Base-by-base conservation (phyloP, 176 grass and related monocot species). In the Dendrocalamus sinicus region DNA sequence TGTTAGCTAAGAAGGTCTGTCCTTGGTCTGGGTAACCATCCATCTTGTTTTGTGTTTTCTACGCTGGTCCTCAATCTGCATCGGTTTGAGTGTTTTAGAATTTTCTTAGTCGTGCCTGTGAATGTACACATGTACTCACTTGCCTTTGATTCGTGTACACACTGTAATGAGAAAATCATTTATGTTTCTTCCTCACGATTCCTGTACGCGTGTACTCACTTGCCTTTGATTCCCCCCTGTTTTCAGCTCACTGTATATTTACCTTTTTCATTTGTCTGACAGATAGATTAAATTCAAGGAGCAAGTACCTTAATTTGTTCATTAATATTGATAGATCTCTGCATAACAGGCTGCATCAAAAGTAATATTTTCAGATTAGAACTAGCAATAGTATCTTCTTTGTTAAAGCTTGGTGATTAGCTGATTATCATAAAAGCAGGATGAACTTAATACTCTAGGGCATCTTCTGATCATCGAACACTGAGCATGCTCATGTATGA, bases 1-100 rank as follows among this genome's bases (percentile, higher is more conserved):
- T 93, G 79, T 78, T 93, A 78, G 72, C 89, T 85, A 91, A 86
- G 65, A 98, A 95, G 91, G 95, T 93, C 65, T 67, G n/a, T 45
- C 41, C 50, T 76, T 44, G 43, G 75, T 81, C 63, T 70, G 53
- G 64, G 53, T 12, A 72, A 57, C 35, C 12, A 53, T 62, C 47
- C 30, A 37, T 85, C 24, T 72, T 63, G 4, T 58, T 62, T 58
- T 73, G 17, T 40, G 60, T 45, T 89, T 66, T 41, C 50, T n/a
- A 24, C 9, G 19, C 48, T 86, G 39, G 23, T 24, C 37, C 47
- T 76, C 61, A 24, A 60, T 78, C 58, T 83, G 57, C 71, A 77
- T 72, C 12, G 72, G 67, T 81, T 55, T 19, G 7, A 69, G 43
- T 83, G 30, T 67, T 58, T 48, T 76, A 3, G 35, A 62, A 68